A percentile compares a stretch with the other conserved stretches of the same genome.
These are phyloP conservation scores for Multifurca ochricompacta DNA, from an alignment of 768 basidiomycete genomes.

Conservation along the genomic window DNA sequence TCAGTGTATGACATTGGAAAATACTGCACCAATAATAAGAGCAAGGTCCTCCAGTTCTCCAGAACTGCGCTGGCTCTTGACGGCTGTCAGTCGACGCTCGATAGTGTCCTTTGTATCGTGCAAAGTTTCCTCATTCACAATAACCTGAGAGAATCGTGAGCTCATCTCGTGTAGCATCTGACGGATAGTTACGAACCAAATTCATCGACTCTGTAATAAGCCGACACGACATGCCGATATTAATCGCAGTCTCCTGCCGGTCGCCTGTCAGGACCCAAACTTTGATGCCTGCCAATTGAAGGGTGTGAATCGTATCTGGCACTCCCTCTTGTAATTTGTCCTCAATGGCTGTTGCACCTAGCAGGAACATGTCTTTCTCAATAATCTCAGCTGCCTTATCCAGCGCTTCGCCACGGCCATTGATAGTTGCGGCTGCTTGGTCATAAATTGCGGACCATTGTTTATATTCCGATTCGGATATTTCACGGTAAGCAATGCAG, in stretches of 20 bases:
- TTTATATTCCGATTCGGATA: constrained; percentile 82
- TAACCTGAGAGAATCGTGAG: constrained; percentile 47
- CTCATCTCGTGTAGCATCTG: not conserved
- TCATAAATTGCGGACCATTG: constrained; percentile 87
- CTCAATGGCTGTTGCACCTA: constrained; percentile 97
- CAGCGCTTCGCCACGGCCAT: constrained; percentile 89
- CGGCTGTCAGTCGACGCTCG: constrained; percentile 80
- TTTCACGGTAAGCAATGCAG: constrained; percentile 92
- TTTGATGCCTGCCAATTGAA: constrained; percentile 98
- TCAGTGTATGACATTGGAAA: not conserved
- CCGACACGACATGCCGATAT: constrained; percentile 96
- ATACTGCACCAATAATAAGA: constrained; percentile 73
- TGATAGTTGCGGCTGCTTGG: constrained; percentile 90
- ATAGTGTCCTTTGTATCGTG: constrained; percentile 81
- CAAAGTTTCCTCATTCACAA: constrained; percentile 85
- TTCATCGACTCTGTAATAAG: constrained; percentile 99
- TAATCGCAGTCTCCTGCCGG: constrained; percentile 97
- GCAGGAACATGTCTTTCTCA: constrained; percentile 85
- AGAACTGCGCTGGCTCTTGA: constrained; percentile 84
- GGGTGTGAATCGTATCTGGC: constrained; percentile 93
- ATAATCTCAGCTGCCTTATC: constrained; percentile 94
- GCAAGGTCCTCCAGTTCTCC: constrained; percentile 96
- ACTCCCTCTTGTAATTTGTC: constrained; percentile 99
- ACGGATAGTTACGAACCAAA: constrained; percentile 44
- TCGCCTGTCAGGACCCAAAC: constrained; percentile 99